Conservation (phyloP, 2,329 filamentous ascomycete species). For the Uncinocarpus reesii region DNA sequence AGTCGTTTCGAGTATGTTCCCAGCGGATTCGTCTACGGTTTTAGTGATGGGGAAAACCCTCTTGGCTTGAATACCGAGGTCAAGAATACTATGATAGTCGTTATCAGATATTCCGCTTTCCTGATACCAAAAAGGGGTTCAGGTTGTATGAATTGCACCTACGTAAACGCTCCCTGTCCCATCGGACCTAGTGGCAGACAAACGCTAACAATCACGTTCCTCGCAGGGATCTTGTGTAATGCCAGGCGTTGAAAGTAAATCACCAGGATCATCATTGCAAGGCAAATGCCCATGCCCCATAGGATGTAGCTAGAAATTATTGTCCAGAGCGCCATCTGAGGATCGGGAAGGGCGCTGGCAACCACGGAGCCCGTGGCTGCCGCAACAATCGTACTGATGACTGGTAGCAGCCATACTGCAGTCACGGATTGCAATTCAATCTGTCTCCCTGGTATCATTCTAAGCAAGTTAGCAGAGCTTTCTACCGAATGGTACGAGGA, state of each 20-base stretch:
- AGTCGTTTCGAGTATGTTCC: conserved; percentile 27
- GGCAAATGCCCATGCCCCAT: conserved; percentile 55
- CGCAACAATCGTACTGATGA: conserved; percentile 57
- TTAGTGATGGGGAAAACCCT: conserved; percentile 27
- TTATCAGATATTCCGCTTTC: neutral
- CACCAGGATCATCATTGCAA: conserved; percentile 54
- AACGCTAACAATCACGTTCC: conserved; percentile 57
- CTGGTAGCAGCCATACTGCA: conserved; percentile 56
- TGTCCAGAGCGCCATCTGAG: conserved; percentile 50
- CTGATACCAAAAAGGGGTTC: neutral
- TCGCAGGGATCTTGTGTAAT: conserved; percentile 57
- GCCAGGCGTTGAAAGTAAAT: conserved; percentile 62
- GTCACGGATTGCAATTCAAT: conserved; percentile 51
- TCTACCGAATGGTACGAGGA: neutral
- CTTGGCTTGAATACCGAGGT: conserved; percentile 41
- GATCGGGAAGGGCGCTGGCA: conserved; percentile 48
- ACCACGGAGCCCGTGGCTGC: conserved; percentile 54
- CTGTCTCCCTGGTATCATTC: conserved; percentile 28
- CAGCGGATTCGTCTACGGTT: conserved; percentile 25
- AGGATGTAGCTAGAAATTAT: conserved; percentile 58
- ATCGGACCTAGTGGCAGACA: conserved; percentile 59
- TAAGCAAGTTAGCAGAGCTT: neutral
- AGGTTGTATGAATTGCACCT: conserved; percentile 19
- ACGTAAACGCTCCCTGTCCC: conserved; percentile 54
- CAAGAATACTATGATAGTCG: conserved; percentile 32